These are phyloP conservation scores for Populus ilicifolia DNA, from an alignment of 345 rosid species.

Conservation along the genomic window DNA sequence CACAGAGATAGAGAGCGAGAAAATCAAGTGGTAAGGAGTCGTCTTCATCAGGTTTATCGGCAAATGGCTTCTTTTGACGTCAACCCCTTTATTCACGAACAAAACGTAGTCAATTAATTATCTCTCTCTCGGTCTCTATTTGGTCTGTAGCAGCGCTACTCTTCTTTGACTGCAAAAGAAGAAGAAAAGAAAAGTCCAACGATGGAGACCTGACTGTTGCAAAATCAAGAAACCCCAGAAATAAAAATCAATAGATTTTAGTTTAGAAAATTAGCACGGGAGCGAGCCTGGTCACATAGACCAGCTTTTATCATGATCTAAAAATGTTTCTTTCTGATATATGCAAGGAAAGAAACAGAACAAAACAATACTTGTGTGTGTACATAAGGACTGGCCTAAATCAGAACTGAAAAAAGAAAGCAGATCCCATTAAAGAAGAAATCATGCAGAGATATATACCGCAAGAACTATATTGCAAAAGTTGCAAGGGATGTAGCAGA, in stretches of 20 bases:
- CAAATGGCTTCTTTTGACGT: constrained; percentile 23
- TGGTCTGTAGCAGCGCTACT: constrained; percentile 22
- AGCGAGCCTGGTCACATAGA: constrained; percentile 10
- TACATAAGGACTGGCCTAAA: background rate
- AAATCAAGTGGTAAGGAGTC: constrained; percentile 26
- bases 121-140: constrained; percentile 9
- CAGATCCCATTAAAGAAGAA: constrained; percentile 34
- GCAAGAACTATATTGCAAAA: constrained; percentile 97
- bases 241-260: constrained; percentile 13
- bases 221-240: constrained; percentile 28
- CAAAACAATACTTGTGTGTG: background rate
- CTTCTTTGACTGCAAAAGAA: constrained; percentile 48
- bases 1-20: background rate
- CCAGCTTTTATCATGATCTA: constrained; percentile 33
- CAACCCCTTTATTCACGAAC: constrained; percentile 7
- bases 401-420: constrained; percentile 1
- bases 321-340: constrained; percentile 22
- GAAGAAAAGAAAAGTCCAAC: constrained; percentile 30
- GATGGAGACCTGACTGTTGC: constrained; percentile 52
- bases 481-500: constrained; percentile 99
- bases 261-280: constrained; percentile 11
- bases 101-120: background rate
- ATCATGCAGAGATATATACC: constrained; percentile 38
- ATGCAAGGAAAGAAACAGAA: constrained; percentile 7
- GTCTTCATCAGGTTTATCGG: constrained; percentile 30